Evolutionary conservation across 306 rosid species (phyloP).

Genomic region (Alnus rubra): DNA sequence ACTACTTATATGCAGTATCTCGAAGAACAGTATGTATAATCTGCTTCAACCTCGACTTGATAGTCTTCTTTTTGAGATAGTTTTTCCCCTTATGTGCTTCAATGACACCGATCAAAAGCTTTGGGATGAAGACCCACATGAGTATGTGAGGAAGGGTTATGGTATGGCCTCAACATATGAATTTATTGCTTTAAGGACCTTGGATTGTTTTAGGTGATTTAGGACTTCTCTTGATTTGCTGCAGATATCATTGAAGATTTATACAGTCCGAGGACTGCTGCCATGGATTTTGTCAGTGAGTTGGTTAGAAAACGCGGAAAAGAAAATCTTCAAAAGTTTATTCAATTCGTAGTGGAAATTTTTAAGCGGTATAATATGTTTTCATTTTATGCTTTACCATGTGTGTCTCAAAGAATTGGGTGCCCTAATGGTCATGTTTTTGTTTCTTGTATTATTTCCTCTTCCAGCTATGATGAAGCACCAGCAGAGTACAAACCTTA

Average conservation of each 20-base stretch:
- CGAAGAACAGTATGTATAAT: slow-evolving; percentile 77
- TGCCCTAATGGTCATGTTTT: slow-evolving; percentile 5
- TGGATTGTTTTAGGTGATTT: slow-evolving; percentile 6
- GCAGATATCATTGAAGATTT: slow-evolving; percentile 94
- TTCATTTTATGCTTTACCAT: neutral
- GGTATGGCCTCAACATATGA: slow-evolving; percentile 51
- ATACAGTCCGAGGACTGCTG: slow-evolving; percentile 95
- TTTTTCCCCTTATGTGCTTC: slow-evolving; percentile 96
- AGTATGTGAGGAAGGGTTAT: slow-evolving; percentile 96
- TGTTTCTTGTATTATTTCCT: slow-evolving; percentile 7
- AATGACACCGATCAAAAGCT: slow-evolving; percentile 88
- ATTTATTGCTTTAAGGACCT: slow-evolving; percentile 9
- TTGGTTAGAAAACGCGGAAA: slow-evolving; percentile 92
- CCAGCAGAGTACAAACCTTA: slow-evolving; percentile 73
- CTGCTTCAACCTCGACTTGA: slow-evolving; percentile 86
- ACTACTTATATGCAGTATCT: slow-evolving; percentile 59
- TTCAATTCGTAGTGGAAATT: slow-evolving; percentile 77
- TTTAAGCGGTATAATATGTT: slow-evolving; percentile 64
- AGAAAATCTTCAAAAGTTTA: slow-evolving; percentile 88
- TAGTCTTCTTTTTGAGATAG: slow-evolving; percentile 86
- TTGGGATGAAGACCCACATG: slow-evolving; percentile 99
- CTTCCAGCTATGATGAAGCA: slow-evolving; percentile 79
- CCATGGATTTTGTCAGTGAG: slow-evolving; percentile 98
- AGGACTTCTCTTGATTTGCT: slow-evolving; percentile 28
- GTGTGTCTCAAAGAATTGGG: slow-evolving; percentile 13